Conservation (phyloP, 2,329 filamentous ascomycete species). For the Arthrobotrys megalospora region DNA sequence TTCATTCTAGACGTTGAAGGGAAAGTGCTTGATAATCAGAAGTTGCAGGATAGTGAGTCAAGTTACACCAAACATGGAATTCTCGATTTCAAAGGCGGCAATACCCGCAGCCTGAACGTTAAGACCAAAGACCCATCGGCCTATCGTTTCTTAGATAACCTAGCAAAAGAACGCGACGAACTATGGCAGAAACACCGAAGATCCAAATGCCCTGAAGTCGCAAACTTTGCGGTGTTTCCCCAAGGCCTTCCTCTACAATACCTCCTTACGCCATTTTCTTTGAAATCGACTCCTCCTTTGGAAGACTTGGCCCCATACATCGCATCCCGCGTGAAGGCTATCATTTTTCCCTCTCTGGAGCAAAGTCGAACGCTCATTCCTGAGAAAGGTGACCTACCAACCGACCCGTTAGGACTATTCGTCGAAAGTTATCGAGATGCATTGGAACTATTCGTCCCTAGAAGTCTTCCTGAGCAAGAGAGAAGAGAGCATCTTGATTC, state of each 20-base stretch:
- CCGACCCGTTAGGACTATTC: not conserved
- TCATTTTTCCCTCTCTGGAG: conserved; percentile 1
- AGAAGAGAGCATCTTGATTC: not conserved
- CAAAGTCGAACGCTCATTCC: not conserved
- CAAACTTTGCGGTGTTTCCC: conserved; percentile 2
- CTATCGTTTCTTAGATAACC: conserved; percentile 27
- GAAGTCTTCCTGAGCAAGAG: not conserved
- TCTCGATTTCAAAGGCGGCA: not conserved
- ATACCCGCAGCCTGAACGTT: not conserved
- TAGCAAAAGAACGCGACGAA: conserved; percentile 26
- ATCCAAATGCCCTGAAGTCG: conserved; percentile 1
- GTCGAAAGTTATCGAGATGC: conserved; percentile 24
- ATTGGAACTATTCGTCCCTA: not conserved
- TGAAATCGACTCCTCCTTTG: not conserved
- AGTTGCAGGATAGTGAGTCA: too few species aligned
- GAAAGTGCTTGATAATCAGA: not conserved
- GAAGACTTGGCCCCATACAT: conserved; percentile 27
- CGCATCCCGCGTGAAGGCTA: not conserved
- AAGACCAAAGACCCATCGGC: not conserved
- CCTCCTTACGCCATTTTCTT: not conserved
- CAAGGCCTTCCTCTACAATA: conserved; percentile 32
- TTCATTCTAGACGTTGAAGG: conserved; percentile 12
- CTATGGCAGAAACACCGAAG: conserved; percentile 17
- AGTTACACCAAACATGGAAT: not conserved
- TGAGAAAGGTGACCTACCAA: not conserved